Percentiles rank a stretch among this genome's conserved stretches.
Evolutionary conservation across 2,329 filamentous ascomycete genomes (phyloP).

Genomic region (Juglanconis juglandina): DNA sequence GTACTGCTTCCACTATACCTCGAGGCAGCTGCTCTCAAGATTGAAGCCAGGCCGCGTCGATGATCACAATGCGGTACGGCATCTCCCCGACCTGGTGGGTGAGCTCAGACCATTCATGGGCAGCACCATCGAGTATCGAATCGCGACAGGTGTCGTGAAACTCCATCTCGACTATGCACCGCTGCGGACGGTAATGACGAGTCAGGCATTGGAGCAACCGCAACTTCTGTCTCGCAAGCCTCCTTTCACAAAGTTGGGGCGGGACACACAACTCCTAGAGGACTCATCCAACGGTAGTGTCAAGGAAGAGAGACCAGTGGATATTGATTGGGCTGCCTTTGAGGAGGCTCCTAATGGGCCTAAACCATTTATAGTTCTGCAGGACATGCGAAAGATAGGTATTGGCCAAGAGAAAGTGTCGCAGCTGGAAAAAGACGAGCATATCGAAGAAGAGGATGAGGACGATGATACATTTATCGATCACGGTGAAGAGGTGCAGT

Average conservation of each 20-base stretch:
- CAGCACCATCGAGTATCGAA: conserved; percentile 32
- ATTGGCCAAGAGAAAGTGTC: not conserved
- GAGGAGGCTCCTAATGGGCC: not conserved
- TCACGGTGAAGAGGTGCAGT: not conserved
- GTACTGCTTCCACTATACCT: conserved; percentile 29
- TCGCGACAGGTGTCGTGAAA: conserved; percentile 35
- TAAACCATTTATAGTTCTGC: not conserved
- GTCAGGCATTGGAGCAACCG: not conserved
- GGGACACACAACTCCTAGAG: too few species aligned
- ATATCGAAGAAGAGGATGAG: not conserved
- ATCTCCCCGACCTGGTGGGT: conserved; percentile 40
- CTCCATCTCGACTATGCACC: conserved; percentile 14
- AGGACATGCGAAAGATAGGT: not conserved
- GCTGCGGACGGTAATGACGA: not conserved
- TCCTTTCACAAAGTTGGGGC: not conserved
- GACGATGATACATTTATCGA: not conserved
- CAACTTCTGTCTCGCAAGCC: not conserved
- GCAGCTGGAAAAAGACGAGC: not conserved
- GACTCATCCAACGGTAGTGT: not conserved
- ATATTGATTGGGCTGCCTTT: not conserved
- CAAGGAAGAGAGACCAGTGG: not conserved
- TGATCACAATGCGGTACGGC: conserved; percentile 19
- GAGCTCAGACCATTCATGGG: conserved; percentile 48
- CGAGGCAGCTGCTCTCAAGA: conserved; percentile 22
- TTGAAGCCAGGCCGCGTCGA: conserved; percentile 13